Percentiles rank a stretch among this genome's conserved stretches.
These are phyloP conservation scores for Candida jianshihensis DNA, from an alignment of 805 yeast species.

Conservation along the genomic window DNA sequence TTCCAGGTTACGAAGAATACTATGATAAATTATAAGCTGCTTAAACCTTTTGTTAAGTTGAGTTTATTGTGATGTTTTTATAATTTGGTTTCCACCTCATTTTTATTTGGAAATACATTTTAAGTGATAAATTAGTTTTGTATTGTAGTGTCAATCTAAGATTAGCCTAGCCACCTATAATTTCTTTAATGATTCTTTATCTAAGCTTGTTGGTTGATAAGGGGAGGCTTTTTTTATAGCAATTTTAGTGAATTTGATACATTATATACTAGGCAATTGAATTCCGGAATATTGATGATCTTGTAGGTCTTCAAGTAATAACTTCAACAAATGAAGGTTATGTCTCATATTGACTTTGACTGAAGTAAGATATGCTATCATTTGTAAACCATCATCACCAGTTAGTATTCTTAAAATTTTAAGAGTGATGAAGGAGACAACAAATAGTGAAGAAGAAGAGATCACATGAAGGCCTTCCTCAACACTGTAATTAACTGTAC, in stretches of 20 bases:
- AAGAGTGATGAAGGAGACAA: conserved; percentile 16
- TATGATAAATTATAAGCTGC: conserved; percentile 72
- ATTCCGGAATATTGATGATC: neutral
- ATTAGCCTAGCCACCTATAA: neutral
- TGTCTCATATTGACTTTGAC: conserved; percentile 18
- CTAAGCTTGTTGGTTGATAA: too few species aligned
- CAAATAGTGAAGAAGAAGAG: conserved; percentile 15
- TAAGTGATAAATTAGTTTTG: neutral
- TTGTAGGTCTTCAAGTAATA: conserved; percentile 6
- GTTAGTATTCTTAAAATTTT: conserved; percentile 14
- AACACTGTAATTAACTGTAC: conserved; percentile 16
- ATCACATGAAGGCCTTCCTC: conserved; percentile 14
- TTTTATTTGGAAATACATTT: conserved; percentile 1
- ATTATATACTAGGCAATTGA: neutral
- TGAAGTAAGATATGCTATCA: conserved; percentile 14
- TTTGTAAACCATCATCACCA: conserved; percentile 17
- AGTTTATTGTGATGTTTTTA: conserved; percentile 1
- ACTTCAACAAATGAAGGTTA: conserved; percentile 16
- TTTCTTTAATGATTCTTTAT: too few species aligned
- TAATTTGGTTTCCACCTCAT: conserved; percentile 1
- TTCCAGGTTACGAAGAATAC: conserved; percentile 99
- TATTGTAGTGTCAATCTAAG: neutral
- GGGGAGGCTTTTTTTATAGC: too few species aligned
- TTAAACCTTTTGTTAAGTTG: neutral
- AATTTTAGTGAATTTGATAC: too few species aligned